phyloP scores from a whole-genome alignment of 2,329 filamentous ascomycete genomes.

The Diplodia seriata region DNA sequence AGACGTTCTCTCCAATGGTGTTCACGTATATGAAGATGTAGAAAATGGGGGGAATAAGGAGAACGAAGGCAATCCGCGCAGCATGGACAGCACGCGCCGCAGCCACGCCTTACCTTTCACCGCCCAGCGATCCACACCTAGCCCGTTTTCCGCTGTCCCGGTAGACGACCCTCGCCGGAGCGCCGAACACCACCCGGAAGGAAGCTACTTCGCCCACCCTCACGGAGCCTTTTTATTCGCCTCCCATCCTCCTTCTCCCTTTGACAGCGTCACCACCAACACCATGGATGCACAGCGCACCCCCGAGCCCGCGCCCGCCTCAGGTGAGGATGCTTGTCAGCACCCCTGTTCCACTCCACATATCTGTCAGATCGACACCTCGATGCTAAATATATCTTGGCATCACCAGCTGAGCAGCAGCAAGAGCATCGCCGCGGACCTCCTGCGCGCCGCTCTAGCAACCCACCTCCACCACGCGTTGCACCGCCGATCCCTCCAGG shows the following conservation, averaged over 20 bases:
- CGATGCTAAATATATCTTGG: not conserved
- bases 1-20: not conserved
- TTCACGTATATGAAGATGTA: not conserved
- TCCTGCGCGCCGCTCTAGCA: not conserved
- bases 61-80: not conserved
- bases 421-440: not conserved
- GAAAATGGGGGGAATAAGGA: not conserved
- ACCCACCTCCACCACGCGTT: not conserved
- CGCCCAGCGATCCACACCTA: not conserved
- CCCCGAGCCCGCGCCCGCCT: not conserved
- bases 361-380: not conserved
- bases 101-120: not conserved
- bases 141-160: not conserved
- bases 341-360: not conserved
- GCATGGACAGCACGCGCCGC: not conserved
- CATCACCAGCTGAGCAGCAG: not conserved
- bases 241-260: no score
- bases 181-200: not conserved
- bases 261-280: not conserved
- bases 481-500: conserved; percentile 4
- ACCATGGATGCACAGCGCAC: not conserved
- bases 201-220: not conserved
- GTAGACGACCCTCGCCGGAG: not conserved
- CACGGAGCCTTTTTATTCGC: not conserved
- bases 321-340: not conserved